Evolutionary conservation across 1,284 basidiomycete genomes (phyloP).

Genomic region (Marasmius sp.): DNA sequence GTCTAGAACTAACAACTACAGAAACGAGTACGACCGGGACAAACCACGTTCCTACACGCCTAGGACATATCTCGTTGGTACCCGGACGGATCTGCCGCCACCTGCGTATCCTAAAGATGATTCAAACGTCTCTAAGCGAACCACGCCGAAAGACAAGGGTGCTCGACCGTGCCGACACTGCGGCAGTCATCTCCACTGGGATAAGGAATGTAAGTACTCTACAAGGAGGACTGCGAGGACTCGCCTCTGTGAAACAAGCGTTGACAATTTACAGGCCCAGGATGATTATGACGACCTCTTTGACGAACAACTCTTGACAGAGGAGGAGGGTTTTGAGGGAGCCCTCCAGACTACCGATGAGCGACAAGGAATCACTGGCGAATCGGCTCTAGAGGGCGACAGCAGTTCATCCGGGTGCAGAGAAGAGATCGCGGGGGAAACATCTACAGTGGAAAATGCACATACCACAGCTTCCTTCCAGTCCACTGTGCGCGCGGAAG

Average conservation of each 20-base stretch:
- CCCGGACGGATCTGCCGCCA: not conserved
- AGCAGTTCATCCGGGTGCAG: not conserved
- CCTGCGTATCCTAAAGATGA: constrained; percentile 30
- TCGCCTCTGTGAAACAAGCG: not conserved
- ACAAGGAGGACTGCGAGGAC: constrained; percentile 1
- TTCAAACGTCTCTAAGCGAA: constrained; percentile 20
- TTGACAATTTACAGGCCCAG: constrained; percentile 15
- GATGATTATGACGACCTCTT: constrained; percentile 19
- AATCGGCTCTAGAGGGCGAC: constrained; percentile 3
- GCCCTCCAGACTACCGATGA: constrained; percentile 5
- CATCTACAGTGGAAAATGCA: not conserved
- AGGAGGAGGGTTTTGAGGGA: constrained; percentile 14
- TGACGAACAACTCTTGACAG: not conserved
- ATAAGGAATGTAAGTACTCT: constrained; percentile 25
- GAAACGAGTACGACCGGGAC: not conserved
- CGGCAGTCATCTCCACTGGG: constrained; percentile 34
- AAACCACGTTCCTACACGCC: not conserved
- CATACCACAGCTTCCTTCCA: not conserved
- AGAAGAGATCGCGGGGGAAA: no score
- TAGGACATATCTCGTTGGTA: not conserved
- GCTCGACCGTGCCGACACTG: constrained; percentile 33
- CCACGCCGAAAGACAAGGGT: constrained; percentile 26
- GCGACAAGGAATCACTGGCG: not conserved
- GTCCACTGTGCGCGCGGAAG: not conserved
- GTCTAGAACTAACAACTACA: not conserved